Evolutionary conservation across 805 yeast genomes (phyloP), one percentile per base, ranked within the genome.

Genomic region (Cyberlindnera euphorbiiphila): DNA sequence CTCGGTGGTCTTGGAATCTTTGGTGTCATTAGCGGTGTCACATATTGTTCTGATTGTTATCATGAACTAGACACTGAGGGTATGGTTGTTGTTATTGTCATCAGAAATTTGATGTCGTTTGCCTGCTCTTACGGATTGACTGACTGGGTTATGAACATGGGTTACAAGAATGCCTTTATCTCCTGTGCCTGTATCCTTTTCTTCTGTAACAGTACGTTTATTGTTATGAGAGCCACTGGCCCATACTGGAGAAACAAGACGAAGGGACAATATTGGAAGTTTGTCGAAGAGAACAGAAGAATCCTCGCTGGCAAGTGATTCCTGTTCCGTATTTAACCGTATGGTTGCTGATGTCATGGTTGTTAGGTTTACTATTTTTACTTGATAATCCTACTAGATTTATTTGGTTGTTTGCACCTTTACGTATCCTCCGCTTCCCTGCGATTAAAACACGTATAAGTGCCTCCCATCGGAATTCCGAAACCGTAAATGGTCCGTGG

Each of bases 41-140:
- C 79, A 1, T 79, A 79, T 45, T 64, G 69, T 10, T 64, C 77
- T 14, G 85, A 78, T 46, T 62, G 69, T 41, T 77, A 76, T 55
- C 69, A 71, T 39, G 76, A 74, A 34, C 54, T 75, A 60, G 69
- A 69, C 24, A 65, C 72, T 5, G 72, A 71, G 27, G 74, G 75
- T 1, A 69, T 77, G 65, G 79, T 73, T 32, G 71, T 76, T 16
- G 74, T 76, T 12, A 69, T 78, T 29, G 50, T 78, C 19, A 69
- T 77, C 37, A 65, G 84, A 53, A 77, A 77, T 52, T 59, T 71
- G 12, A 69, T 77, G 69, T 71, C 75, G 18, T 79, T 78, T 50
- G 80, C 74, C 4, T 68, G 74, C 55, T 72, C 71, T 33, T 78
- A 77, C 41, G 83, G 78, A 17, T 66, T 75, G 44, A 75, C 78